A percentile compares a stretch with the other conserved stretches of the same genome.
Evolutionary conservation across 2,329 filamentous ascomycete genomes (phyloP).

Genomic region (Shiraia sp.): DNA sequence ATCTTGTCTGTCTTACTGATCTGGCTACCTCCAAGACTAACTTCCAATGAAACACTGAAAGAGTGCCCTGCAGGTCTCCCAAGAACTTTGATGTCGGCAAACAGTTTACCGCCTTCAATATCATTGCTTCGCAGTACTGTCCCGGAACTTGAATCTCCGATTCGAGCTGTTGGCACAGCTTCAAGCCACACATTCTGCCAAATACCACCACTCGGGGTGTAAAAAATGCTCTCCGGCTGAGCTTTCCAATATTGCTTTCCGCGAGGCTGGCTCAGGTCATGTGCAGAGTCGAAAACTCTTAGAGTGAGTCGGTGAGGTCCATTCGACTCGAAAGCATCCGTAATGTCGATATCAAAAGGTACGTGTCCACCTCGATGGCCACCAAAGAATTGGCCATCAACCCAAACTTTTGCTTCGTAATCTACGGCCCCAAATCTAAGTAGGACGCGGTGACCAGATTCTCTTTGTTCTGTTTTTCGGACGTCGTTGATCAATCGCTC

Average conservation of each 20-base stretch:
- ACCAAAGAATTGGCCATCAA: slow-evolving; percentile 58
- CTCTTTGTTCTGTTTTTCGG: slow-evolving; percentile 50
- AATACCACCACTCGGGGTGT: slow-evolving; percentile 61
- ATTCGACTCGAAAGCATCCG: slow-evolving; percentile 46
- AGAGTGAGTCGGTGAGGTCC: slow-evolving; percentile 52
- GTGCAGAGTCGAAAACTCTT: slow-evolving; percentile 66
- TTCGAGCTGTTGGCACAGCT: slow-evolving; percentile 55
- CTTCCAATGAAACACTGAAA: slow-evolving; percentile 59
- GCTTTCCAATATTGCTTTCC: slow-evolving; percentile 70
- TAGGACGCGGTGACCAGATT: slow-evolving; percentile 48
- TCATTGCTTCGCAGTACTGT: slow-evolving; percentile 62
- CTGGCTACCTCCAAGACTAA: slow-evolving; percentile 53
- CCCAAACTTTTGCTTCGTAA: slow-evolving; percentile 63
- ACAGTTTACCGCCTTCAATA: slow-evolving; percentile 56
- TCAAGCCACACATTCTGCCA: slow-evolving; percentile 64
- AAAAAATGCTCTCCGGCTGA: slow-evolving; percentile 64
- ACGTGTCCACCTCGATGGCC: slow-evolving; percentile 64
- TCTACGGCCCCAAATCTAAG: slow-evolving; percentile 65
- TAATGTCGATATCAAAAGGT: slow-evolving; percentile 61
- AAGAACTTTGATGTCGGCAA: slow-evolving; percentile 55
- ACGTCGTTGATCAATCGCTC: slow-evolving; percentile 58
- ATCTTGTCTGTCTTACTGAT: slow-evolving; percentile 52
- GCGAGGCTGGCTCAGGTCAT: slow-evolving; percentile 66
- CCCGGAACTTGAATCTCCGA: slow-evolving; percentile 61
- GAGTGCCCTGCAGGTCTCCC: slow-evolving; percentile 54